Percentiles rank a stretch among this genome's conserved stretches.
These are phyloP conservation scores for Emydomyces testavorans DNA, from an alignment of 2,329 filamentous ascomycete species.

Conservation along the genomic window DNA sequence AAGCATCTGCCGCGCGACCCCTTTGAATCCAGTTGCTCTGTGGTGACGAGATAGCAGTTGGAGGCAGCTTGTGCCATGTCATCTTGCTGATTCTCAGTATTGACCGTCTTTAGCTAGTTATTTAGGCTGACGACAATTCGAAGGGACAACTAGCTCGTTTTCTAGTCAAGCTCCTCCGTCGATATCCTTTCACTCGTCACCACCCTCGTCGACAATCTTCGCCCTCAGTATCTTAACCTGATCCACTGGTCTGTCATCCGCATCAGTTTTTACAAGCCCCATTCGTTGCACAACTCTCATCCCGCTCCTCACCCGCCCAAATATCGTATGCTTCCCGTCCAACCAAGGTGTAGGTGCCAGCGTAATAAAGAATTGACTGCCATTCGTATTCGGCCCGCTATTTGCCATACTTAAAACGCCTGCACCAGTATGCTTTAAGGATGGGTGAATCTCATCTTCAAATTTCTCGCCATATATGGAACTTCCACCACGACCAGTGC, in stretches of 20 bases:
- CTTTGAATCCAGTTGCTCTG: background rate
- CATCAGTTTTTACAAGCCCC: constrained; percentile 72
- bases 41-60: background rate
- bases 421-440: constrained; percentile 81
- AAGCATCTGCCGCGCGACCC: background rate
- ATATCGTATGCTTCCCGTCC: constrained; percentile 94
- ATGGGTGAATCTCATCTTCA: constrained; percentile 72
- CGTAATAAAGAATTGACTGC: constrained; percentile 92
- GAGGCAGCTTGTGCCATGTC: background rate
- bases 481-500: constrained; percentile 75
- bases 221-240: constrained; percentile 71
- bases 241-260: constrained; percentile 68
- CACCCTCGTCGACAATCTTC: constrained; percentile 55
- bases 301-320: constrained; percentile 76
- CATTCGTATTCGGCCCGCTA: constrained; percentile 82
- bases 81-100: background rate
- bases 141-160: constrained; percentile 11
- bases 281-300: constrained; percentile 76
- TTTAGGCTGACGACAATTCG: background rate
- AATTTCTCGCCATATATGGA: constrained; percentile 92
- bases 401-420: constrained; percentile 97
- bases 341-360: constrained; percentile 90
- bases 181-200: constrained; percentile 30
- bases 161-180: background rate
- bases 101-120: constrained; percentile 3